Evolutionary conservation across 352 stramenopile species (phyloP).

Genomic region (Pythium brachiatum): DNA sequence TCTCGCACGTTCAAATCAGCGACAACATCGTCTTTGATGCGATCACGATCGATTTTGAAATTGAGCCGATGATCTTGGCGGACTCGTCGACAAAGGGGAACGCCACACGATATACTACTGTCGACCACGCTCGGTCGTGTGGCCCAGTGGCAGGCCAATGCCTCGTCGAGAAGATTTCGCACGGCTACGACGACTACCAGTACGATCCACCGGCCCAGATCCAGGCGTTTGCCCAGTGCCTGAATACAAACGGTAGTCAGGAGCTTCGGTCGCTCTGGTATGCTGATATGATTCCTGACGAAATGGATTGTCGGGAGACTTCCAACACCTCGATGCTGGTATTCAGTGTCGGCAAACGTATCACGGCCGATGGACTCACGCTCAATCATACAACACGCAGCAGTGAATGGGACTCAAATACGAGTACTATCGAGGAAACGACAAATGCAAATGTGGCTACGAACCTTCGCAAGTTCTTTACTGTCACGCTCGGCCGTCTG

Average conservation of each 20-base stretch:
- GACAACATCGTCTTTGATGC: neutral
- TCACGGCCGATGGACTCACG: neutral
- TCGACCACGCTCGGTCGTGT: neutral
- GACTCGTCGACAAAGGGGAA: neutral
- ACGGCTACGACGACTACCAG: no score
- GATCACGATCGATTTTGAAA: neutral
- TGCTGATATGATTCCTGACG: neutral
- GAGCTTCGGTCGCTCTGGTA: no score
- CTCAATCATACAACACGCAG: neutral
- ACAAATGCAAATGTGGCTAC: neutral
- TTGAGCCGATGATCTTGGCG: neutral
- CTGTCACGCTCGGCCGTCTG: slow-evolving; percentile 10
- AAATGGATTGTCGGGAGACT: neutral
- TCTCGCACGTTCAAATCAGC: neutral
- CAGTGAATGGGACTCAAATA: neutral
- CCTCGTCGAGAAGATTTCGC: no score
- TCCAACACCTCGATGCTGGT: neutral
- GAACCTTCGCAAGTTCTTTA: slow-evolving; percentile 15
- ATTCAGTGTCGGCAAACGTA: neutral
- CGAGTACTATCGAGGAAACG: no score
- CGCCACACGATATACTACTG: neutral
- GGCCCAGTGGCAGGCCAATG: no score
- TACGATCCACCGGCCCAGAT: no score
- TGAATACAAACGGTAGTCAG: no score
- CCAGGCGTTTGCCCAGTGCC: no score